Percentiles rank a stretch among this genome's conserved stretches.
phyloP scores from a whole-genome alignment of 2,329 filamentous ascomycete genomes.

The Claviceps arundinis region DNA sequence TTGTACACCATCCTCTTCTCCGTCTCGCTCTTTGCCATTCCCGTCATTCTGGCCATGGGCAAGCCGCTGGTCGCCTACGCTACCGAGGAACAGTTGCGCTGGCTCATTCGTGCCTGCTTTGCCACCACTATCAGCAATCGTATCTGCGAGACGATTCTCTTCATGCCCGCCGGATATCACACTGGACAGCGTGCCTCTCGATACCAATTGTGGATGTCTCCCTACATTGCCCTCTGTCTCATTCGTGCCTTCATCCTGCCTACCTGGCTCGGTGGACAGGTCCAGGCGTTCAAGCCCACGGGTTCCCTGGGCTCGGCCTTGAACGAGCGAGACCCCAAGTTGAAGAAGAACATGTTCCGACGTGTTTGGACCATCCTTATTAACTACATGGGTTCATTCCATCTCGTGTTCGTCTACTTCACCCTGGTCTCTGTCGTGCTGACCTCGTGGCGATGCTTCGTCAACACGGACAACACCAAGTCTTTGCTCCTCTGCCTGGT shows the following conservation, averaged over 20 bases:
- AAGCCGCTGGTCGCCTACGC: constrained; percentile 44
- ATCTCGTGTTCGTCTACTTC: constrained; percentile 40
- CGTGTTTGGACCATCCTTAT: constrained; percentile 41
- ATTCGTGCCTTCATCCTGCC: constrained; percentile 45
- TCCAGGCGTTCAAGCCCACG: constrained; percentile 46
- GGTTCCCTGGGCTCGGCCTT: constrained; percentile 42
- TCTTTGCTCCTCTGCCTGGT: constrained; percentile 37
- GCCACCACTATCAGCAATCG: constrained; percentile 36
- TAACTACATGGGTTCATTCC: constrained; percentile 42
- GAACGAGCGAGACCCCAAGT: constrained; percentile 42
- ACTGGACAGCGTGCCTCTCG: constrained; percentile 42
- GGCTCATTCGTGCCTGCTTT: constrained; percentile 44
- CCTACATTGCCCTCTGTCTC: constrained; percentile 45
- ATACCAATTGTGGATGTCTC: constrained; percentile 49
- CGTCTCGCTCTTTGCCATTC: constrained; percentile 43
- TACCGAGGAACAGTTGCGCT: constrained; percentile 38
- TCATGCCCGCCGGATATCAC: constrained; percentile 44
- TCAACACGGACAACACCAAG: constrained; percentile 21
- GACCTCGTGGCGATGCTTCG: constrained; percentile 37
- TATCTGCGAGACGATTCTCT: constrained; percentile 44
- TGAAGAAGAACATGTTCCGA: constrained; percentile 36
- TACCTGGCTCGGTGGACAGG: constrained; percentile 44
- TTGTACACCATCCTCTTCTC: constrained; percentile 43
- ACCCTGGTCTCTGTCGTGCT: constrained; percentile 36
- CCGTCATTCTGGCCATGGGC: constrained; percentile 43